phyloP scores from a whole-genome alignment of 371 early-diverging fungal species.

The Mortierella sp. region DNA sequence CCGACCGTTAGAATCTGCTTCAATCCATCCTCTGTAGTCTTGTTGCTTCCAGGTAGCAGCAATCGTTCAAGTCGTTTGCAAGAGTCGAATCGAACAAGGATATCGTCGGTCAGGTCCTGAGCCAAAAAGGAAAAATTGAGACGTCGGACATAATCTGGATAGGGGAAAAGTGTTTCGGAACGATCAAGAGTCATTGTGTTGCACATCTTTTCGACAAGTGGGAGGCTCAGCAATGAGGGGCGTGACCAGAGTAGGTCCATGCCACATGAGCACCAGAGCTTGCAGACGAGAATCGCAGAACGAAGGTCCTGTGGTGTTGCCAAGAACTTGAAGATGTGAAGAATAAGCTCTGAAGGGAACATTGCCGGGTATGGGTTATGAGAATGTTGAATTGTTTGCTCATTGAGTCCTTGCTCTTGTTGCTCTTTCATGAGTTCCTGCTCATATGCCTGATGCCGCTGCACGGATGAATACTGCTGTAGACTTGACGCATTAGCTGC shows the following conservation, averaged over 20 bases:
- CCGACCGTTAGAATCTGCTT: slow-evolving; percentile 52
- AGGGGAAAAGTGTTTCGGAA: slow-evolving; percentile 56
- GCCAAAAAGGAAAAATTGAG: slow-evolving; percentile 71
- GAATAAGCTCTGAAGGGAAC: slow-evolving; percentile 39
- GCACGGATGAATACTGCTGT: not conserved
- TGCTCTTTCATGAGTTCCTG: not conserved
- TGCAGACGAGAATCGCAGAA: slow-evolving; percentile 49
- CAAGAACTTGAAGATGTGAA: slow-evolving; percentile 43
- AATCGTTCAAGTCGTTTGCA: slow-evolving; percentile 73
- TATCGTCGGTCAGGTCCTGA: slow-evolving; percentile 59
- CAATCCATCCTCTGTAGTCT: slow-evolving; percentile 63
- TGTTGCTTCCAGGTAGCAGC: slow-evolving; percentile 66
- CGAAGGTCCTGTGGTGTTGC: slow-evolving; percentile 35
- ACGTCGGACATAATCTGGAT: slow-evolving; percentile 68
- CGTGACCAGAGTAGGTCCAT: slow-evolving; percentile 47
- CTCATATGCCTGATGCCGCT: not conserved
- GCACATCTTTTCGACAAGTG: slow-evolving; percentile 20
- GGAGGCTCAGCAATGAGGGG: slow-evolving; percentile 23
- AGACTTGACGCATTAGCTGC: not conserved
- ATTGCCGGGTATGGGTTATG: slow-evolving; percentile 3
- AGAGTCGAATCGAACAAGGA: slow-evolving; percentile 55
- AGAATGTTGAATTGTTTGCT: not conserved
- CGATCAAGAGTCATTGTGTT: slow-evolving; percentile 12
- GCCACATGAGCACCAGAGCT: slow-evolving; percentile 49
- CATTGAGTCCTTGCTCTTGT: not conserved